Percentiles rank a stretch among this genome's conserved stretches.
Evolutionary conservation across 2,329 filamentous ascomycete genomes (phyloP).

Genomic region (Fusarium caatingaense): DNA sequence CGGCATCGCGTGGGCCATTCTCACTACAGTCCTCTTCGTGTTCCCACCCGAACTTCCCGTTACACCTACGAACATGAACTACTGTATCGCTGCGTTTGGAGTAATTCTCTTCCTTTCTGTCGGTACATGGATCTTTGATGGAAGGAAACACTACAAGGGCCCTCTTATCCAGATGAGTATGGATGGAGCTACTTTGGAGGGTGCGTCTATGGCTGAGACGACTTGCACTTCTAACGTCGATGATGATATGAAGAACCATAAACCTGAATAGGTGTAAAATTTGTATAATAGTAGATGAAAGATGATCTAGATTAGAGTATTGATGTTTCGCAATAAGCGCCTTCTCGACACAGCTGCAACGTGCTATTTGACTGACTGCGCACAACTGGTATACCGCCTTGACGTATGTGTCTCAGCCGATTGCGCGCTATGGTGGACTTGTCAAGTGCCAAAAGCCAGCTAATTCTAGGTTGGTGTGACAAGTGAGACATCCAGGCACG

Average conservation of each 20-base stretch:
- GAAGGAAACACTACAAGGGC: slow-evolving; percentile 60
- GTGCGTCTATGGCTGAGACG: slow-evolving; percentile 35
- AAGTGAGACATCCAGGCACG: neutral
- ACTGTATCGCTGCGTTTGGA: slow-evolving; percentile 61
- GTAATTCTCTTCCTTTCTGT: slow-evolving; percentile 59
- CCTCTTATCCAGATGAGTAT: slow-evolving; percentile 42
- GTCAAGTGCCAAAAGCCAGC: neutral
- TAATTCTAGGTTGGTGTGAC: neutral
- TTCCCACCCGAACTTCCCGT: slow-evolving; percentile 77
- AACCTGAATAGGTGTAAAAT: neutral
- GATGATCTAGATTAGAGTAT: neutral
- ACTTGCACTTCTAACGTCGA: slow-evolving; percentile 33
- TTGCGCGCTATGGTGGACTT: neutral
- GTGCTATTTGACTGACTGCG: too few relatives aligned
- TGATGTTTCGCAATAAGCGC: too few relatives aligned
- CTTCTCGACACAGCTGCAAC: too few relatives aligned
- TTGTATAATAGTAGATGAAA: neutral
- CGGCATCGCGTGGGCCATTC: slow-evolving; percentile 72
- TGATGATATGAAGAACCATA: slow-evolving; percentile 23
- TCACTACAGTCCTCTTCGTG: slow-evolving; percentile 81
- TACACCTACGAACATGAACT: slow-evolving; percentile 75
- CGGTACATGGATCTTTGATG: slow-evolving; percentile 60
- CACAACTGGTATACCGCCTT: accelerated
- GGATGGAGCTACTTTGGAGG: slow-evolving; percentile 30
- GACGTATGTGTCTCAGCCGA: neutral